A percentile compares a stretch with the other conserved stretches of the same genome.
Evolutionary conservation across 2,329 filamentous ascomycete genomes (phyloP).

Genomic region (Aspergillus sp.): DNA sequence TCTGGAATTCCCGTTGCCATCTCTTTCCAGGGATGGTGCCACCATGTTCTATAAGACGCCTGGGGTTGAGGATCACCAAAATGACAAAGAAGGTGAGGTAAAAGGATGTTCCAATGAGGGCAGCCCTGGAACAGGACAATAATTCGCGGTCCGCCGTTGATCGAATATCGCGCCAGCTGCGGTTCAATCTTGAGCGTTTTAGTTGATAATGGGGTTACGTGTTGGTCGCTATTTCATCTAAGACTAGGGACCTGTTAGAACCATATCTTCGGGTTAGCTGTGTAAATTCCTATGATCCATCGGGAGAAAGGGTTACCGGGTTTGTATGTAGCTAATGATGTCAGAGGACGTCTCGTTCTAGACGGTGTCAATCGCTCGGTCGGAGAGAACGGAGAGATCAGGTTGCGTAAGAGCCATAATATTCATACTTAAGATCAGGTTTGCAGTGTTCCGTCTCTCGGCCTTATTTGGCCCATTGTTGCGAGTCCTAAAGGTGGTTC

Average conservation of each 20-base stretch:
- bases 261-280: not conserved
- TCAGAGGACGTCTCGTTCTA: not conserved
- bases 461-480: not conserved
- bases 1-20: constrained; percentile 51
- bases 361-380: not conserved
- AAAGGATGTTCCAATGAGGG: not conserved
- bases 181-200: not conserved
- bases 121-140: not conserved
- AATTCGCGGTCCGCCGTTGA: not conserved
- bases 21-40: constrained; percentile 46
- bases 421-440: not conserved
- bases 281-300: not conserved
- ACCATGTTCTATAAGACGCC: constrained; percentile 28
- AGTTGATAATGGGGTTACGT: not conserved
- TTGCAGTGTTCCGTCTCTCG: not conserved
- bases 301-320: not conserved
- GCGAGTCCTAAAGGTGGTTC: not conserved
- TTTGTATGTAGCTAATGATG: not conserved
- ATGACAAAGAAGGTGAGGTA: not conserved
- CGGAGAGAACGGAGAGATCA: not conserved
- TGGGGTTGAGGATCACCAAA: not conserved
- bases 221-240: not conserved
- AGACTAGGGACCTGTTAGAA: not conserved
- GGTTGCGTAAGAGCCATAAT: not conserved
- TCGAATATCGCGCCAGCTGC: not conserved